Evolutionary conservation across 306 rosid species (phyloP).

Genomic region (Sesbania bispinosa): DNA sequence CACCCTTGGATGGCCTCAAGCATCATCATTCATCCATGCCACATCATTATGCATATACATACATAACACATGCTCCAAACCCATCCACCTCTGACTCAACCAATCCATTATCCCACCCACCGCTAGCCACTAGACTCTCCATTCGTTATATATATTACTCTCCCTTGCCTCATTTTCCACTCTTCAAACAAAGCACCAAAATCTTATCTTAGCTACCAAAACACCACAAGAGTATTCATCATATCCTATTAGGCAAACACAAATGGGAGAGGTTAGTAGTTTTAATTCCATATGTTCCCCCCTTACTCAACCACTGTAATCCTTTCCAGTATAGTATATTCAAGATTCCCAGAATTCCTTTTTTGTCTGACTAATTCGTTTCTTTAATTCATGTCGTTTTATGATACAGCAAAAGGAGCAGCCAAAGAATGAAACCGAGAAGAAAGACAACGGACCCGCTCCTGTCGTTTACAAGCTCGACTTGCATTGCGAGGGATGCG

Average conservation of each 20-base stretch:
- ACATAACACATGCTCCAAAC: conserved; percentile 7
- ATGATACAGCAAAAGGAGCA: conserved; percentile 54
- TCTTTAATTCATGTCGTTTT: conserved; percentile 12
- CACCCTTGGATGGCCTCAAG: background rate
- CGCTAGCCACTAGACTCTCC: background rate
- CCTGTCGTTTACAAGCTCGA: conserved; percentile 67
- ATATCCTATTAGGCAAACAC: background rate
- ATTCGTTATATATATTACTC: conserved; percentile 37
- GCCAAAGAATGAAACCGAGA: conserved; percentile 48
- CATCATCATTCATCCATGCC: background rate
- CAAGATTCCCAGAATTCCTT: background rate
- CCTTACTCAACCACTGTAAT: background rate
- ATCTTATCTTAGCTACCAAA: conserved; percentile 8
- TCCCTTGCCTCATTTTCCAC: conserved; percentile 3
- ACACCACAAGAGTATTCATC: background rate
- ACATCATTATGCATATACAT: conserved; percentile 7
- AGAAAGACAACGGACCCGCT: conserved; percentile 50
- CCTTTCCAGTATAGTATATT: background rate
- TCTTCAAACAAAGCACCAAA: conserved; percentile 31
- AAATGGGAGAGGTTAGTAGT: conserved; percentile 82
- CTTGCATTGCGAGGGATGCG: conserved; percentile 87
- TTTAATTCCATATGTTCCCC: background rate
- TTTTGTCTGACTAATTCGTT: conserved; percentile 8
- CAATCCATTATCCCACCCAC: conserved; percentile 28
- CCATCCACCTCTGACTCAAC: conserved; percentile 25